phyloP scores from a whole-genome alignment of 345 rosid genomes.

The Capsella bursapastoris region DNA sequence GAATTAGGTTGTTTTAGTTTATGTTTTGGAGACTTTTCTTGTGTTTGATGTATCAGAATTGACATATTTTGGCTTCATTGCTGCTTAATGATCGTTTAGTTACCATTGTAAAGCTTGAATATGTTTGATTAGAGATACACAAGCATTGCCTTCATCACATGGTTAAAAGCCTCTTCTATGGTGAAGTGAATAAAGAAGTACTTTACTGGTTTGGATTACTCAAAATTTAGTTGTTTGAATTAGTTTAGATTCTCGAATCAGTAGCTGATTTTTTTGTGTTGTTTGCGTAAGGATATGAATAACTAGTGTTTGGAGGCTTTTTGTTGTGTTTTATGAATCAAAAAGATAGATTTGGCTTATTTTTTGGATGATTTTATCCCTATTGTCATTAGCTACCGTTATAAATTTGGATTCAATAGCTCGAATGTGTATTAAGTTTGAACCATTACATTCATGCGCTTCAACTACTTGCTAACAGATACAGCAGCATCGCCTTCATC shows the following conservation, averaged over 20 bases:
- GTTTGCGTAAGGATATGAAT: not conserved
- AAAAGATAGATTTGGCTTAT: not conserved
- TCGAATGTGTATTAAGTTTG: slow-evolving; percentile 12
- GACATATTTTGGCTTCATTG: not conserved
- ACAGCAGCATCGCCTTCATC: not conserved
- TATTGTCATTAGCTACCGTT: not conserved
- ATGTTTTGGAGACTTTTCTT: not conserved
- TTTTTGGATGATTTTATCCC: not conserved
- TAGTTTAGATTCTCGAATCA: not conserved
- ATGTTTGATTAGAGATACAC: not conserved
- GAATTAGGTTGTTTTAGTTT: not conserved
- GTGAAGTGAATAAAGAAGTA: slow-evolving; percentile 12
- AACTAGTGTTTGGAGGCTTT: not conserved
- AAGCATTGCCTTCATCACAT: not conserved
- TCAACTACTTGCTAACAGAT: slow-evolving; percentile 1
- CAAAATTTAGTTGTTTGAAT: not conserved
- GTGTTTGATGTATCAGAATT: slow-evolving; percentile 5
- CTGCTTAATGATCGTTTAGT: not conserved
- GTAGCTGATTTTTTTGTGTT: not conserved
- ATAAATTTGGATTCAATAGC: not conserved
- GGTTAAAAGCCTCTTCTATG: slow-evolving; percentile 16
- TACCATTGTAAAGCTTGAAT: not conserved
- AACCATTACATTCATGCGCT: not conserved
- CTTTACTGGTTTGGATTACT: slow-evolving; percentile 2
- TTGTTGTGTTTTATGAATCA: slow-evolving; percentile 11